Evolutionary conservation across 2,329 filamentous ascomycete species (phyloP), one percentile per base, ranked within the genome.

Genomic region (Coniochaeta sp.): DNA sequence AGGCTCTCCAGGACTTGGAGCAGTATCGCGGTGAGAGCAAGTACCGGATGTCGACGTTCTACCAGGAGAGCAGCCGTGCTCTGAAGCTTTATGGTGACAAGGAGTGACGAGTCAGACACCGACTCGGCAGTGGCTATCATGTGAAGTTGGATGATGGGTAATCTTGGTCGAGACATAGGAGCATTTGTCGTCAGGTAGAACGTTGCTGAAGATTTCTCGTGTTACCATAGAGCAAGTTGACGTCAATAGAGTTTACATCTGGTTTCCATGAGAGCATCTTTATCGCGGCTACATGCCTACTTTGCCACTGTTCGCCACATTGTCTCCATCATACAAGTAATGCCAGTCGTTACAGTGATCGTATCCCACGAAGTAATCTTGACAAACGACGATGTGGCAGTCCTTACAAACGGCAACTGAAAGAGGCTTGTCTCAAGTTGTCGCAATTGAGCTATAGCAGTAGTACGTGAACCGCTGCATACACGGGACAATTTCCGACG

Each of bases 11-110:
- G 54, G 78, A 83, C 56, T 66, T 86, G 24, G 74, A 79, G 63
- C 74, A 76, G 56, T 82, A 82, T 58, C 76, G 81, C 17, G 82
- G 82, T 2, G 80, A 83, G 68, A 83, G 78, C n/a, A 77, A 81
- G 67, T 84, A 84, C 65, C 73, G 79, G 38, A 81, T 85, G 80
- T 79, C 77, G 59, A 81, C 78, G 3, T 82, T 80, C 62, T 81
- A 81, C 63, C 70, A 74, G 59, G 26, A 68, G 62, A 57, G 55
- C 17, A 57, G 34, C 36, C 55, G 55, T 16, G 55, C 55, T 12
- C 8, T 57, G 34, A 34, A 57, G 55, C 55, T 57, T 19, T 57
- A 57, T 30, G 55, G 55, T 42, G 55, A 57, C 30, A 52, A 52
- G 47, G 17, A 52, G 47, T 47, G 47, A 52, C 4, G 5, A 5